Evolutionary conservation across 768 basidiomycete species (phyloP).

Genomic region (Sporobolomyces pararoseus): DNA sequence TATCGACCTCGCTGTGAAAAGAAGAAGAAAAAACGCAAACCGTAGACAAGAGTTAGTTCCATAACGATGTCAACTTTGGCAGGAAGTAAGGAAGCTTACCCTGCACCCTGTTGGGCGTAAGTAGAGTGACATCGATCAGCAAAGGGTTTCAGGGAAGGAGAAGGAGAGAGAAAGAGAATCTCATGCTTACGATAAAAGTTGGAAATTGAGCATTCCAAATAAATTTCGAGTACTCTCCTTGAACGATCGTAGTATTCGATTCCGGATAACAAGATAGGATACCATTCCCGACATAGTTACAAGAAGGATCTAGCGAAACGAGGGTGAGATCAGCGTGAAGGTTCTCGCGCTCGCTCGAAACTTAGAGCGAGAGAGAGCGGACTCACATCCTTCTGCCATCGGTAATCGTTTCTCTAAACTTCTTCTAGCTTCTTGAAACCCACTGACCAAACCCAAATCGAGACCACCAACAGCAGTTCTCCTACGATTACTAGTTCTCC

Average conservation of each 20-base stretch:
- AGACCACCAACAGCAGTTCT: too few relatives aligned
- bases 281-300: conserved; percentile 58
- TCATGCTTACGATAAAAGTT: conserved; percentile 34
- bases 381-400: conserved; percentile 25
- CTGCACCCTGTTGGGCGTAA: background rate
- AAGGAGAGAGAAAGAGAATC: too few relatives aligned
- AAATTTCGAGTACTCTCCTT: conserved; percentile 67
- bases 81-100: background rate
- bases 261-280: conserved; percentile 75
- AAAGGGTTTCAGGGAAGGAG: conserved; percentile 61
- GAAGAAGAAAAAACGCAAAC: too few relatives aligned
- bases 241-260: conserved; percentile 58
- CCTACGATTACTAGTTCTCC: background rate
- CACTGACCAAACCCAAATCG: background rate
- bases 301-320: conserved; percentile 46
- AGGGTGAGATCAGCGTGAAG: background rate
- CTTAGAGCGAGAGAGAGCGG: too few relatives aligned
- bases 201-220: conserved; percentile 51
- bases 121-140: too few relatives aligned
- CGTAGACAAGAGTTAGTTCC: too few relatives aligned
- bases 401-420: conserved; percentile 20
- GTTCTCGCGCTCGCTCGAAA: background rate
- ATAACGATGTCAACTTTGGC: too few relatives aligned
- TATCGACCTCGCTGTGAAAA: conserved; percentile 58
- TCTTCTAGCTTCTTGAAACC: background rate